A percentile compares a stretch with the other conserved stretches of the same genome.
phyloP scores from a whole-genome alignment of 768 basidiomycete species.

The Hebeloma cylindrosporum region DNA sequence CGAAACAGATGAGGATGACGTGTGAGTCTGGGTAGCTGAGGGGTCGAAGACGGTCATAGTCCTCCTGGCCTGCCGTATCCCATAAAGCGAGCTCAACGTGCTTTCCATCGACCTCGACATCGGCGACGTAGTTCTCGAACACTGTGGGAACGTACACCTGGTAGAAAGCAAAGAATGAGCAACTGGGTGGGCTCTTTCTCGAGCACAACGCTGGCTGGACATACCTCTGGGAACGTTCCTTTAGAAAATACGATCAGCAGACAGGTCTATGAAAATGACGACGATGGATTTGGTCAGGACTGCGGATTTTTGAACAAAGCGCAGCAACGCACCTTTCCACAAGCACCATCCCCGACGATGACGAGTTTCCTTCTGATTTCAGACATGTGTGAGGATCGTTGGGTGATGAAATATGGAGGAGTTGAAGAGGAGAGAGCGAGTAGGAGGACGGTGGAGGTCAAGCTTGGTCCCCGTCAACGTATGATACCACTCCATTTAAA shows the following conservation, averaged over 20 bases:
- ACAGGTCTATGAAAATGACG: conserved; percentile 60
- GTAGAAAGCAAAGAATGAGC: not conserved
- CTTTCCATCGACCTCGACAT: conserved; percentile 98
- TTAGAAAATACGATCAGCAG: conserved; percentile 95
- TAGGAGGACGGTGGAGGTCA: conserved; percentile 4
- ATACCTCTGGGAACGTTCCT: conserved; percentile 93
- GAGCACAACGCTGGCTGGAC: conserved; percentile 19
- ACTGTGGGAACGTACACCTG: conserved; percentile 99
- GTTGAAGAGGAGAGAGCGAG: not conserved
- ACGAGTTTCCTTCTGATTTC: conserved; percentile 99
- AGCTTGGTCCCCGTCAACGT: conserved; percentile 15
- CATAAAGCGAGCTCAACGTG: conserved; percentile 97
- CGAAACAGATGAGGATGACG: conserved; percentile 99
- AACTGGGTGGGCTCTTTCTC: not conserved
- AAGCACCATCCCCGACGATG: conserved; percentile 98
- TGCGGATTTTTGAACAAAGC: not conserved
- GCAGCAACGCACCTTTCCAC: conserved; percentile 69
- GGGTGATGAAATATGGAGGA: not conserved
- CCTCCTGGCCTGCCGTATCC: conserved; percentile 99
- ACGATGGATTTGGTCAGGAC: not conserved
- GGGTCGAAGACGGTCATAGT: conserved; percentile 97
- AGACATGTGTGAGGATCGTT: conserved; percentile 61
- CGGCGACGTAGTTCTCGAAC: conserved; percentile 99
- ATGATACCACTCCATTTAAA: conserved; percentile 22
- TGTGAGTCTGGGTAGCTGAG: conserved; percentile 99